phyloP scores from a whole-genome alignment of 768 basidiomycete genomes.

The Imleria badia region DNA sequence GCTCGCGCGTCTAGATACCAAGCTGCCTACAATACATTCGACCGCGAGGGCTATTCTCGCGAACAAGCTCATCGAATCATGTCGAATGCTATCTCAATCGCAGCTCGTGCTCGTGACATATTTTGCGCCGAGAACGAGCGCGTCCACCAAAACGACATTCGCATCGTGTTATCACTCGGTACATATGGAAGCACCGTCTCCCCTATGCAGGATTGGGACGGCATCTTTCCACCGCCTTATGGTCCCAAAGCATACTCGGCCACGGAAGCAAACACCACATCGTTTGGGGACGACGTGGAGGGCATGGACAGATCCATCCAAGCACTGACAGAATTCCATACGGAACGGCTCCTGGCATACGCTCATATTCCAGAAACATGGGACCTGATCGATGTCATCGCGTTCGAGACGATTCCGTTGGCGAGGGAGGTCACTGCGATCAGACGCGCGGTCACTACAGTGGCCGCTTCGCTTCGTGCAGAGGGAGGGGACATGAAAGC shows the following conservation, averaged over 20 bases:
- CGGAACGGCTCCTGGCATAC: slow-evolving; percentile 57
- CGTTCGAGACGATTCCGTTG: slow-evolving; percentile 80
- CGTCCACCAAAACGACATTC: slow-evolving; percentile 28
- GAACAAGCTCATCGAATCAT: slow-evolving; percentile 47
- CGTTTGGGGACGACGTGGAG: slow-evolving; percentile 38
- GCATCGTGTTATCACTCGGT: slow-evolving; percentile 69
- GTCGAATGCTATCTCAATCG: slow-evolving; percentile 52
- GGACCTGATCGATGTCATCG: slow-evolving; percentile 57
- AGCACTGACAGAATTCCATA: slow-evolving; percentile 61
- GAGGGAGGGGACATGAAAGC: slow-evolving; percentile 42
- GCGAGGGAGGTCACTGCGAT: slow-evolving; percentile 65
- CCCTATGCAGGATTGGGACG: slow-evolving; percentile 72
- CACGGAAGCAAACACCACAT: slow-evolving; percentile 39
- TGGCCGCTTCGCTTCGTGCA: slow-evolving; percentile 29
- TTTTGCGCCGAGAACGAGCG: slow-evolving; percentile 31
- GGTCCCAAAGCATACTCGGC: slow-evolving; percentile 51
- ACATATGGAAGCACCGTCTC: slow-evolving; percentile 68
- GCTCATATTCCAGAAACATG: slow-evolving; percentile 49
- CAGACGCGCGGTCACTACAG: slow-evolving; percentile 50
- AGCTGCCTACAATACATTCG: slow-evolving; percentile 55
- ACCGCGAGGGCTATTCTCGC: slow-evolving; percentile 46
- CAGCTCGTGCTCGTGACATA: slow-evolving; percentile 43
- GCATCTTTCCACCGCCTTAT: slow-evolving; percentile 73
- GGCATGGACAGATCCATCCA: slow-evolving; percentile 42
- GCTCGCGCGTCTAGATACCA: slow-evolving; percentile 53